phyloP scores from a whole-genome alignment of 139 green algal species.

The Chlamydomonas applanata region DNA sequence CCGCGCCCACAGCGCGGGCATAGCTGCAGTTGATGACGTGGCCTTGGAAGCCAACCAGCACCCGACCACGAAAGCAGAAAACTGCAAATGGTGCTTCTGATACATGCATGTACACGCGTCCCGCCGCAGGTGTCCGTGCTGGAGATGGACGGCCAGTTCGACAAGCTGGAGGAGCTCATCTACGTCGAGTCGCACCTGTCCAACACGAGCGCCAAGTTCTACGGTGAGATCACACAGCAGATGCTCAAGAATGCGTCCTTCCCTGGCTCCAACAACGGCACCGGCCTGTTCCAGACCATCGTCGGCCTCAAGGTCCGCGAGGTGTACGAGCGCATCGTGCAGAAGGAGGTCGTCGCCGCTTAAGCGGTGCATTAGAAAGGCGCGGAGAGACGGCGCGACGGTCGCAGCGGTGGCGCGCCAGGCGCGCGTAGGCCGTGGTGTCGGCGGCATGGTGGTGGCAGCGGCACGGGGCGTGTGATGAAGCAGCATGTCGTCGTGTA shows the following conservation, averaged over 20 bases:
- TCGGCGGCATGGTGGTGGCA: too few relatives aligned
- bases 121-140: constrained; percentile 85
- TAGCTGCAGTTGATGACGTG: too few relatives aligned
- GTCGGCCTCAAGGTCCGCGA: constrained; percentile 96
- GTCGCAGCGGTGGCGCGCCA: too few relatives aligned
- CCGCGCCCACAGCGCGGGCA: too few relatives aligned
- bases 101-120: too few relatives aligned
- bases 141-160: constrained; percentile 98
- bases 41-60: too few relatives aligned
- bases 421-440: too few relatives aligned
- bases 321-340: constrained; percentile 91
- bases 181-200: constrained; percentile 98
- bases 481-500: too few relatives aligned
- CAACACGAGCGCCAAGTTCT: constrained; percentile 98
- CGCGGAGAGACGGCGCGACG: too few relatives aligned
- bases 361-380: constrained; percentile 23
- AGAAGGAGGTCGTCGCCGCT: constrained; percentile 67
- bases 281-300: constrained; percentile 98
- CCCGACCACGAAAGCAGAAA: too few relatives aligned
- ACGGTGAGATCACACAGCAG: constrained; percentile 99
- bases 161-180: constrained; percentile 99
- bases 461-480: too few relatives aligned
- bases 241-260: constrained; percentile 98
- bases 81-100: too few relatives aligned
- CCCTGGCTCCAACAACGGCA: constrained; percentile 99